Conservation (phyloP, 108 stramenopile genomes). For the Epipyxis sp. region DNA sequence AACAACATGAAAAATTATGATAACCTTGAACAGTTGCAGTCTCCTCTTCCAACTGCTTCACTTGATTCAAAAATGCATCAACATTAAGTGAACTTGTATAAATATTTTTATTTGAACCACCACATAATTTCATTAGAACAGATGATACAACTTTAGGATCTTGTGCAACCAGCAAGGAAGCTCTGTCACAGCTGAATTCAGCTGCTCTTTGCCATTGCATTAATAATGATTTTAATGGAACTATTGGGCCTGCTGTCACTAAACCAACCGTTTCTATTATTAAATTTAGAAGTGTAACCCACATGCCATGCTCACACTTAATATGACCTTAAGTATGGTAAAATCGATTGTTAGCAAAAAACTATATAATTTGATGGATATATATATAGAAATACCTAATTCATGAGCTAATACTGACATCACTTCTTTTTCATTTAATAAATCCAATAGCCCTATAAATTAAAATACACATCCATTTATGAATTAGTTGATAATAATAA, state of each 20-base stretch:
- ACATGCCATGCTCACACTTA: conserved; percentile 72
- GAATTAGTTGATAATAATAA: conserved; percentile 13
- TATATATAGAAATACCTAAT: too few species aligned
- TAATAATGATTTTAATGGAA: conserved; percentile 42
- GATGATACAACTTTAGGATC: conserved; percentile 62
- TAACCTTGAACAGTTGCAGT: too few species aligned
- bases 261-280: not conserved
- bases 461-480: not conserved
- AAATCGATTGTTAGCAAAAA: too few species aligned
- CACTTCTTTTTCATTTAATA: conserved; percentile 43
- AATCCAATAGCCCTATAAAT: not conserved
- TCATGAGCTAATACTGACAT: conserved; percentile 71
- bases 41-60: not conserved
- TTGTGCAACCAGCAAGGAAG: conserved; percentile 64
- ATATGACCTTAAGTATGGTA: too few species aligned
- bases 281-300: conserved; percentile 45
- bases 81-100: not conserved
- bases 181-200: conserved; percentile 72
- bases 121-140: conserved; percentile 66
- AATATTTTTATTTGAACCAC: conserved; percentile 38
- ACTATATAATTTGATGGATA: too few species aligned
- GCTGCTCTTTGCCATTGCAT: conserved; percentile 67
- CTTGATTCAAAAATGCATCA: not conserved
- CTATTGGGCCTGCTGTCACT: conserved; percentile 21
- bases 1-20: too few species aligned